These are phyloP conservation scores for Aureobasidium sp. DNA, from an alignment of 2,329 filamentous ascomycete species.

Conservation along the genomic window DNA sequence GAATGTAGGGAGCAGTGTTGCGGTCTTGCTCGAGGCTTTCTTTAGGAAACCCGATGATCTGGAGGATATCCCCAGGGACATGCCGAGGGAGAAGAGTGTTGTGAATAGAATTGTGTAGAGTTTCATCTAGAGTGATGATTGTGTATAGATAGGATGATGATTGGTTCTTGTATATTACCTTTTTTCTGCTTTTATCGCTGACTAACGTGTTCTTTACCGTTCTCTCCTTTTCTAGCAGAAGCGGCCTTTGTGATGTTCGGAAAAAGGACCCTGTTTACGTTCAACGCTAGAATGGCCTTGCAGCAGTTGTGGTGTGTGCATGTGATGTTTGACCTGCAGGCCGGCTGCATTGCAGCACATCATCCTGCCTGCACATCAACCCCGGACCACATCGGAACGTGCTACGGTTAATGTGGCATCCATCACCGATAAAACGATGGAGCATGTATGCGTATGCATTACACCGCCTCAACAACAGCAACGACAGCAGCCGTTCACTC, in stretches of 20 bases:
- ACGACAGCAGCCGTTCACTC: not conserved
- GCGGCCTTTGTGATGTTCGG: not conserved
- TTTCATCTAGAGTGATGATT: not conserved
- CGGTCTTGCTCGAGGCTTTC: not conserved
- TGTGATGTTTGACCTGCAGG: too few species aligned
- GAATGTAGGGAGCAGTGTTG: not conserved
- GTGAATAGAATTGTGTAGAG: not conserved
- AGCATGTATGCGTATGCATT: not conserved
- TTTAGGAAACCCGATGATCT: slow-evolving; percentile 26
- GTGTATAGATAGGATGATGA: not conserved
- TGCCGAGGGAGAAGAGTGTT: not conserved
- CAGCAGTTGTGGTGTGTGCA: not conserved
- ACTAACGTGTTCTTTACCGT: too few species aligned
- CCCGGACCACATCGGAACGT: not conserved
- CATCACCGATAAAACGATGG: not conserved
- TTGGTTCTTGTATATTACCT: not conserved
- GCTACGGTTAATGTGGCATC: not conserved
- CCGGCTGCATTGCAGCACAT: too few species aligned
- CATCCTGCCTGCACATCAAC: not conserved
- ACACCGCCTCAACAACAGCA: not conserved
- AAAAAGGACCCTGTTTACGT: not conserved
- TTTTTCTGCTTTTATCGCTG: not conserved
- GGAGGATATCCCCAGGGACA: not conserved
- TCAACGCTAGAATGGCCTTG: not conserved
- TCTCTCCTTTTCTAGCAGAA: too few species aligned